A percentile compares a stretch with the other conserved stretches of the same genome.
Evolutionary conservation across 2,329 filamentous ascomycete species (phyloP).

Genomic region (Fusarium citri): DNA sequence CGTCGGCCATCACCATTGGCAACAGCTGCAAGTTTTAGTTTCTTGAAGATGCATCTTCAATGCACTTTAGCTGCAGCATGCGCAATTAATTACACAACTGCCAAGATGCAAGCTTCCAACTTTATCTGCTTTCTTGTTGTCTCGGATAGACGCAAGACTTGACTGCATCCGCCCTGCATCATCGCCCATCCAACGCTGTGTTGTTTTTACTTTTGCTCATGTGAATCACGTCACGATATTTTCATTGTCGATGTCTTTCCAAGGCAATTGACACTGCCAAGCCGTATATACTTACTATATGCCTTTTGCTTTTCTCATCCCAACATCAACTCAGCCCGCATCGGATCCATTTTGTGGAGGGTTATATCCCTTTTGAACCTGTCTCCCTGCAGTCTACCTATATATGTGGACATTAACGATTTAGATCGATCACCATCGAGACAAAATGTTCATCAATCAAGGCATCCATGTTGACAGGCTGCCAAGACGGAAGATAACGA

Average conservation of each 20-base stretch:
- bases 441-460: slow-evolving; percentile 2
- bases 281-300: slow-evolving; percentile 1
- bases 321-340: neutral
- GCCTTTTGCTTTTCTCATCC: neutral
- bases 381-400: neutral
- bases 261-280: slow-evolving; percentile 5
- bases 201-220: neutral
- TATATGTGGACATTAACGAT: slow-evolving; percentile 6
- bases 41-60: slow-evolving; percentile 5
- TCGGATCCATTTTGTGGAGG: slow-evolving; percentile 8
- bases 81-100: slow-evolving; percentile 23
- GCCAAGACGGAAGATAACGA: slow-evolving; percentile 9
- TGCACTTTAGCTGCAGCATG: slow-evolving; percentile 6
- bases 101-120: slow-evolving; percentile 12
- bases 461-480: neutral
- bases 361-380: slow-evolving; percentile 8
- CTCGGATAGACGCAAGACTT: slow-evolving; percentile 22
- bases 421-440: neutral
- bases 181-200: slow-evolving; percentile 23
- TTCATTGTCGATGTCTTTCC: neutral
- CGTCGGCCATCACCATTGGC: slow-evolving; percentile 37
- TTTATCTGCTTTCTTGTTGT: slow-evolving; percentile 19
- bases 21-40: slow-evolving; percentile 20
- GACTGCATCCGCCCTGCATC: slow-evolving; percentile 7
- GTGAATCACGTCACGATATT: slow-evolving; percentile 19